phyloP scores from a whole-genome alignment of 2,329 filamentous ascomycete genomes.

The Fusarium keratoplasticum region DNA sequence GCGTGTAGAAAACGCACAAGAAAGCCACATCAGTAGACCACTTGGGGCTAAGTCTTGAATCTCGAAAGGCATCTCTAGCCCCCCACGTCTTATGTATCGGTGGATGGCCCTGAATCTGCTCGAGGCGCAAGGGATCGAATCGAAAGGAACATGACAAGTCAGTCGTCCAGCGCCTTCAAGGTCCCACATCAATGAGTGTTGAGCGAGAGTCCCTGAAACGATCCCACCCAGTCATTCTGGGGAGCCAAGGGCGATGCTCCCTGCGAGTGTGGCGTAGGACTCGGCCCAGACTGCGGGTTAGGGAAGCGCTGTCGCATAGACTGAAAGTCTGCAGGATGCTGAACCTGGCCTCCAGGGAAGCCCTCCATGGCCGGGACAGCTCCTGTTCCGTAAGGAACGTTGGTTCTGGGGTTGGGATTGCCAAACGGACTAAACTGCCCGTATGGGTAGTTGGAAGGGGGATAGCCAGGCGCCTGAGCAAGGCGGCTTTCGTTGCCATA shows the following conservation, averaged over 20 bases:
- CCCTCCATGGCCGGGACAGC: constrained; percentile 46
- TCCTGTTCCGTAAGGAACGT: constrained; percentile 45
- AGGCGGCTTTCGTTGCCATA: constrained; percentile 58
- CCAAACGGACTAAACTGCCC: constrained; percentile 48
- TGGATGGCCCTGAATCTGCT: constrained; percentile 18
- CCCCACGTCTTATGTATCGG: constrained; percentile 12
- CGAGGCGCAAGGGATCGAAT: constrained; percentile 9
- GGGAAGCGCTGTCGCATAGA: constrained; percentile 61
- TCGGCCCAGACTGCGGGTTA: constrained; percentile 53
- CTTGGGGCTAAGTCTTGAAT: constrained; percentile 20
- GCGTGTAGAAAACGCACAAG: constrained; percentile 13
- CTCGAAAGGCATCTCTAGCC: constrained; percentile 6
- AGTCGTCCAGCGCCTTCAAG: constrained; percentile 14
- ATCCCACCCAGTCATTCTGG: constrained; percentile 70
- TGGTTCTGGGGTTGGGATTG: constrained; percentile 48
- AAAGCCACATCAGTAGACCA: constrained; percentile 21
- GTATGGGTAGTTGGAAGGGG: constrained; percentile 52
- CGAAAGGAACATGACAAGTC: constrained; percentile 13
- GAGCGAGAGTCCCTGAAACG: constrained; percentile 79
- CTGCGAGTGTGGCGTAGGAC: constrained; percentile 51
- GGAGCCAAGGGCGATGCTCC: constrained; percentile 55
- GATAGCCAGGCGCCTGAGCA: constrained; percentile 50
- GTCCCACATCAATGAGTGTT: constrained; percentile 64
- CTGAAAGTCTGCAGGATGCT: constrained; percentile 58
- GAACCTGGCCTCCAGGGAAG: constrained; percentile 46